Conservation (phyloP, 805 yeast species). For the Pichia phayaonensis region DNA sequence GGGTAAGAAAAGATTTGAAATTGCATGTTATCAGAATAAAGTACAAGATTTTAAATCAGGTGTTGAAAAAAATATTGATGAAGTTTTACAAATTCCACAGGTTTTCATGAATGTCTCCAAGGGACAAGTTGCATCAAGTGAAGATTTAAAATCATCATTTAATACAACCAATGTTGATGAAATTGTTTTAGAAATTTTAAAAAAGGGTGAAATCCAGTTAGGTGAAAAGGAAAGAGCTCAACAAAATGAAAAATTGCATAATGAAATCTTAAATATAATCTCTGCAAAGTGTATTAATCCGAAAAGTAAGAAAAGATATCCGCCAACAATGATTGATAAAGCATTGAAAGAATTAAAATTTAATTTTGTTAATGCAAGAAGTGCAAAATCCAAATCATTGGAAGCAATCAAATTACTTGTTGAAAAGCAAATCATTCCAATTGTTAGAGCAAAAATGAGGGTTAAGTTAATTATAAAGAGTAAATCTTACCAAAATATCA, state of each 20-base stretch:
- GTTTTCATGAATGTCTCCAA: conserved; percentile 89
- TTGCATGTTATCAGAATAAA: conserved; percentile 94
- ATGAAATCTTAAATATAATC: conserved; percentile 74
- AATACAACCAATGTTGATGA: conserved; percentile 68
- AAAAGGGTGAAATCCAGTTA: conserved; percentile 89
- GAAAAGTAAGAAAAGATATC: conserved; percentile 78
- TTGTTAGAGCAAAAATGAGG: conserved; percentile 91
- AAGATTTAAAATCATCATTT: conserved; percentile 67
- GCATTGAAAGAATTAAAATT: conserved; percentile 71
- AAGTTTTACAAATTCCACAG: conserved; percentile 92
- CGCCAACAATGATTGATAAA: conserved; percentile 90
- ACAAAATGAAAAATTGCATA: conserved; percentile 42
- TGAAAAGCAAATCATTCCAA: conserved; percentile 78
- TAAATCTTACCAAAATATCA: conserved; percentile 40
- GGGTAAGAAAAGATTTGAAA: conserved; percentile 86
- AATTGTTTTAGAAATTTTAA: conserved; percentile 73
- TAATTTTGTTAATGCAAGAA: conserved; percentile 52
- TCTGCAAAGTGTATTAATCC: conserved; percentile 93
- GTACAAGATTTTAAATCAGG: conserved; percentile 91
- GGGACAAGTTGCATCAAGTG: conserved; percentile 87
- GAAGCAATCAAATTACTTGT: conserved; percentile 81
- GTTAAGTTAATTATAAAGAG: conserved; percentile 54
- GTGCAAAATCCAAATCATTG: conserved; percentile 78
- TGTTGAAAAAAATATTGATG: conserved; percentile 90
- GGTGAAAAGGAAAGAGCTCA: conserved; percentile 90